A percentile compares a stretch with the other conserved stretches of the same genome.
Evolutionary conservation across 768 basidiomycete genomes (phyloP).

Genomic region (Pleurotus citrinopileatus): DNA sequence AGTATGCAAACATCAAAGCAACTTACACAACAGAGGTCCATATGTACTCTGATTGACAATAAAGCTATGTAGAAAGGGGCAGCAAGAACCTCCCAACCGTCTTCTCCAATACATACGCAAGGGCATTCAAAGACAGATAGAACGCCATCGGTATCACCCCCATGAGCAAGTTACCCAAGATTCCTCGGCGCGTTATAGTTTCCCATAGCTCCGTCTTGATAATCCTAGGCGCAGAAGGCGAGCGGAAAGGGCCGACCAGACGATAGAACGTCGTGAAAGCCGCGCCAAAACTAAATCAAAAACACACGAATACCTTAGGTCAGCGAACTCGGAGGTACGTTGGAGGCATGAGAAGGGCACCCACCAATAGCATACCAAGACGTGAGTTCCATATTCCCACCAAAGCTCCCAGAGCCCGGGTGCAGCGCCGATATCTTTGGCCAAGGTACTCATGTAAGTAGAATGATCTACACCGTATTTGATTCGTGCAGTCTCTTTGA

Average conservation of each 20-base stretch:
- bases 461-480: constrained; percentile 61
- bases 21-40: no score
- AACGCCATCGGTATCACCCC: constrained; percentile 52
- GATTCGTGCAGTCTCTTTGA: constrained; percentile 47
- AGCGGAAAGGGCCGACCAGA: constrained; percentile 49
- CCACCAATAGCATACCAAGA: constrained; percentile 53
- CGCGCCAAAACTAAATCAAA: constrained; percentile 46
- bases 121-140: constrained; percentile 28
- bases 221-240: constrained; percentile 35
- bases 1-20: no score
- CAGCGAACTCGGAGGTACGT: neutral
- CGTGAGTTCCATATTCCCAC: constrained; percentile 46
- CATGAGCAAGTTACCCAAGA: constrained; percentile 56
- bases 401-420: constrained; percentile 48
- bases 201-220: constrained; percentile 60
- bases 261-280: constrained; percentile 60
- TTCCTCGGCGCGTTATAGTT: constrained; percentile 50
- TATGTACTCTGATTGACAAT: no score
- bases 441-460: constrained; percentile 54
- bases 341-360: no score
- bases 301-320: neutral
- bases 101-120: constrained; percentile 19
- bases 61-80: neutral
- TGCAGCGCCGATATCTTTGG: constrained; percentile 53
- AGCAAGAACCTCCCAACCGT: constrained; percentile 9